Base-by-base conservation (phyloP, 225 moss, liverwort and hornwort genomes). In the Straminergon stramineum region DNA sequence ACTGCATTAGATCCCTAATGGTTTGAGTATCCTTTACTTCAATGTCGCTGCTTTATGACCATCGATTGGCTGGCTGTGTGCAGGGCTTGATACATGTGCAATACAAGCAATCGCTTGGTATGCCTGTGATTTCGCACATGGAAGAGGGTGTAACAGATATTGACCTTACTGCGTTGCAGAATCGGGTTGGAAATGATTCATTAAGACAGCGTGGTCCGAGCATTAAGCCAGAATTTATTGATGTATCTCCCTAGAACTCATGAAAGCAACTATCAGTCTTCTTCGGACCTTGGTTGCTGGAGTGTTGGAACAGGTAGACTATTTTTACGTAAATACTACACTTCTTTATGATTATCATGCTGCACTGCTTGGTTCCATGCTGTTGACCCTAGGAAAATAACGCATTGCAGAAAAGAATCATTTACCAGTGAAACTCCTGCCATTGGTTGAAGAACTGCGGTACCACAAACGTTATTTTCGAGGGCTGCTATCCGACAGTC, bases 61-160 rank as follows among this genome's bases (percentile, higher is more conserved):
- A 35, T 87, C 69, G 80, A 81, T 84, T 85, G 77, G 48, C 82
- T 91, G 86, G 58, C 85, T 84, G 83, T 84, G 83, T 88, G 89
- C 93, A 98, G 98, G 98, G 98, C 79, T 88, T 95, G 70, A 91
- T 95, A 92, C 91, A 96, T 90, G 93, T 96, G 85, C 96, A 96
- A 81, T 95, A 95, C 84, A 92, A 88, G 77, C 87, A 82, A 68
- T 71, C 94, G 22, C 82, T 91, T 24, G 87, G 89, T 17, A 89
- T 92, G 57, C 96, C 96, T 85, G 92, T 92, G 78, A 93, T 98
- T 89, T 85, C 92, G 41, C 89, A 92, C 87, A 94, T 97, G 95
- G 92, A 90, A 79, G 94, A 96, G 86, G 95, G 95, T 31, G 83
- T 92, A 75, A 86, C 76, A 83, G 84, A 87, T 21, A 61, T 81